Evolutionary conservation across 31 red algal species (phyloP).

Genomic region (Pterothamnion heteromorphum): DNA sequence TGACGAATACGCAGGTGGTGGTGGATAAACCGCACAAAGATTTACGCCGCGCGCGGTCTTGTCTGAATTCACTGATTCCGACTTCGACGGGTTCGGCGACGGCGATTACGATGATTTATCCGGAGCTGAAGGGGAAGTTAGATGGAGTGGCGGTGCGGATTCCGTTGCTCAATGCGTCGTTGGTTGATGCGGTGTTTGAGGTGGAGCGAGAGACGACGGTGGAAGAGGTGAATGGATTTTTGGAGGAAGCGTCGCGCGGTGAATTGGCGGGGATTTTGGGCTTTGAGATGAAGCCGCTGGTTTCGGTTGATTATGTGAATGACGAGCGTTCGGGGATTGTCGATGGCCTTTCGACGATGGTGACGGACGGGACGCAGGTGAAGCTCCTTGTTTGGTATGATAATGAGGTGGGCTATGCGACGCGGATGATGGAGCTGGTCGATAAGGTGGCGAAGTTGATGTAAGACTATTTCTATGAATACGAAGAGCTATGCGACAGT

Average conservation of each 20-base stretch:
- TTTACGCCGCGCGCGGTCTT: constrained; percentile 83
- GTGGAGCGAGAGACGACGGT: constrained; percentile 65
- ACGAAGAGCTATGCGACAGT: neutral
- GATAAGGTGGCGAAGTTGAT: too few relatives aligned
- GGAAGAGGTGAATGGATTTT: constrained; percentile 76
- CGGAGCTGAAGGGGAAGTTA: constrained; percentile 68
- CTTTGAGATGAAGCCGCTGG: constrained; percentile 68
- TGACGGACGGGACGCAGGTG: constrained; percentile 87
- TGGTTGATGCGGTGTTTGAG: constrained; percentile 70
- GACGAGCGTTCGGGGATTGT: constrained; percentile 81
- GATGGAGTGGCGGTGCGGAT: constrained; percentile 78
- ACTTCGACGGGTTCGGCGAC: constrained; percentile 85
- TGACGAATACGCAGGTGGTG: constrained; percentile 91
- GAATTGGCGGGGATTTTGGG: constrained; percentile 70
- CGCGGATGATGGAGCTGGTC: too few relatives aligned
- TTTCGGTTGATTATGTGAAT: constrained; percentile 66
- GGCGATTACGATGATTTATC: constrained; percentile 70
- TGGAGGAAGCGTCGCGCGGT: constrained; percentile 62
- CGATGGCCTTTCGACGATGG: constrained; percentile 90
- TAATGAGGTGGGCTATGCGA: constrained; percentile 99
- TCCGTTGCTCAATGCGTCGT: constrained; percentile 66
- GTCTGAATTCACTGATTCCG: constrained; percentile 70
- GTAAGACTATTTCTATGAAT: too few relatives aligned
- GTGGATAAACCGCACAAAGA: constrained; percentile 95
- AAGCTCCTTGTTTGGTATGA: constrained; percentile 99